phyloP scores from a whole-genome alignment of 768 basidiomycete species.

The Pulveroboletus ravenelii region DNA sequence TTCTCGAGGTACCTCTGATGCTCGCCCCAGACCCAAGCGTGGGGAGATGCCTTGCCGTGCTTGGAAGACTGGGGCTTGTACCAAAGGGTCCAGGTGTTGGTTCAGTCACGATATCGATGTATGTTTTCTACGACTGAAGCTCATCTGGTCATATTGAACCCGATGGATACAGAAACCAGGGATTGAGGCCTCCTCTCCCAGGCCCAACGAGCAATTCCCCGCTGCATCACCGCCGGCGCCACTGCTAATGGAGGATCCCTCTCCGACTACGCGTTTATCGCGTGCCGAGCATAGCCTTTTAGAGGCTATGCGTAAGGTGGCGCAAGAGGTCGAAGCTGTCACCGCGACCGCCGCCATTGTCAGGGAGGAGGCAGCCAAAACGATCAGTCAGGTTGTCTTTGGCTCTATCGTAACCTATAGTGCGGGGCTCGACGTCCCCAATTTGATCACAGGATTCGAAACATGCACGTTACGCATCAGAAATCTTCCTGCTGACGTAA shows the following conservation, averaged over 20 bases:
- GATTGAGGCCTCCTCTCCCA: neutral
- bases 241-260: neutral
- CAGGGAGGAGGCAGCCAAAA: conserved; percentile 39
- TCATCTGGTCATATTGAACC: neutral
- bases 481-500: conserved; percentile 41
- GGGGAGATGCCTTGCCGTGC: conserved; percentile 21
- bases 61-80: conserved; percentile 38
- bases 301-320: neutral
- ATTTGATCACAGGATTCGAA: conserved; percentile 48
- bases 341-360: conserved; percentile 12
- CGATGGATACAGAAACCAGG: conserved; percentile 9
- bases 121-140: conserved; percentile 1
- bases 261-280: neutral
- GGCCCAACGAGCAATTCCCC: neutral
- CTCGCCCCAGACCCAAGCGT: conserved; percentile 20
- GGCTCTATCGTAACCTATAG: conserved; percentile 47
- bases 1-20: conserved; percentile 9
- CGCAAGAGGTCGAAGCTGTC: conserved; percentile 13
- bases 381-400: conserved; percentile 40
- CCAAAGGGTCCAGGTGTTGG: conserved; percentile 32
- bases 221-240: neutral
- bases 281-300: neutral
- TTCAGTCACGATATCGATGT: conserved; percentile 34
- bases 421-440: conserved; percentile 44
- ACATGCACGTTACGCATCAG: conserved; percentile 44